Evolutionary conservation across 225 moss, liverwort and hornwort species (phyloP), one percentile per base, ranked within the genome.

Genomic region (Physcomitrium patens): DNA sequence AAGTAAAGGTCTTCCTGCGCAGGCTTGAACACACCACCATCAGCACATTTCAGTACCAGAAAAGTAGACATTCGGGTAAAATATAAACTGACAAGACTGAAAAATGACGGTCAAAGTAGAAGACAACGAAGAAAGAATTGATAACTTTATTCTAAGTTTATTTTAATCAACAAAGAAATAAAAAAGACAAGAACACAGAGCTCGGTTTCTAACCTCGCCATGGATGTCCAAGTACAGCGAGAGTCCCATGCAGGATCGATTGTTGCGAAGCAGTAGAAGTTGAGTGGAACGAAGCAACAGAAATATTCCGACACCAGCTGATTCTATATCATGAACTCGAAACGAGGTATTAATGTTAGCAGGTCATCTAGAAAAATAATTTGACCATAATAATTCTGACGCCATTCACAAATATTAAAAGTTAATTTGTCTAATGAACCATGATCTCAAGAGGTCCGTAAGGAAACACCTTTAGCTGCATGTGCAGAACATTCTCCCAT

Each of bases 231-330:
- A 10, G 43, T 85, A 87, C n/a, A 87, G 43, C 37, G 87, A 82
- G 16, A 81, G 84, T 1, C 84, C 87, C 84, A 82, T 87, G 79
- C 87, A 87, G 31, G 79, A 70, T 43, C 87, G 84, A 45, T 84
- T 82, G 65, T 82, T 77, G 27, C 87, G 87, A 50, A 87, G 82
- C 43, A 87, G 75, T 60, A 87, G 77, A 62, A 87, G 82, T 72
- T 87, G 87, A 27, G 87, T 87, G 63, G 87, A 84, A 60, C 84
- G 87, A 27, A 87, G 65, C 71, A 87, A 75, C 43, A 87, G 56
- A 63, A 87, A 87, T 69, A 87, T 80, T 60, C 87, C 87, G 59
- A 87, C 81, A 64, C 87, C 87, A 14, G 84, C 87, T 54, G 82
- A 87, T 77, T 87, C 87, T 87, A 83, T 64, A 31, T 51, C 46